A percentile compares a stretch with the other conserved stretches of the same genome.
These are phyloP conservation scores for Cokeromyces recurvatus DNA, from an alignment of 371 early-diverging fungal species.

Conservation along the genomic window DNA sequence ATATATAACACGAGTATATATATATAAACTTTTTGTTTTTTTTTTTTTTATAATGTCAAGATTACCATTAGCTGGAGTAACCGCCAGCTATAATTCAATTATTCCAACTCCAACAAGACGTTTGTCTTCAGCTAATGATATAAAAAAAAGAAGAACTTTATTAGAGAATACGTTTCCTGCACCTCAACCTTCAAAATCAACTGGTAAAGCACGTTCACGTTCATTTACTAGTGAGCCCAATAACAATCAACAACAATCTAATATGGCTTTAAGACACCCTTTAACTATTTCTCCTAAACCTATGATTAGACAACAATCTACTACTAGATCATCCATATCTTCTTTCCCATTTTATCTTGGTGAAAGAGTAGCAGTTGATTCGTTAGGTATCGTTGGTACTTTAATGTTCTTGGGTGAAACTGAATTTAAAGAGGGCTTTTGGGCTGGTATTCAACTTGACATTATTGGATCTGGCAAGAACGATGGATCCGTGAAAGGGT, in stretches of 20 bases:
- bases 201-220: constrained; percentile 17
- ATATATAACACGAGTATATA: too few species aligned
- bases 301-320: not conserved
- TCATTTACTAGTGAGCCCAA: constrained; percentile 1
- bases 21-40: not conserved
- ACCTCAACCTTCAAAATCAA: constrained; percentile 12
- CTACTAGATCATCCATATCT: not conserved
- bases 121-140: constrained; percentile 11
- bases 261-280: too few species aligned
- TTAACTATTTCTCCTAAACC: not conserved
- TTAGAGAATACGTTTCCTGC: constrained; percentile 16
- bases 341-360: too few species aligned
- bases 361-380: constrained; percentile 67
- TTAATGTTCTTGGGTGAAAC: constrained; percentile 74
- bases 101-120: constrained; percentile 6
- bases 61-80: constrained; percentile 19
- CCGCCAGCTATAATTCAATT: not conserved
- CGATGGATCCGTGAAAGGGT: constrained; percentile 66
- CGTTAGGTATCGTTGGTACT: constrained; percentile 64
- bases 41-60: constrained; percentile 16
- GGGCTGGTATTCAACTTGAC: constrained; percentile 80
- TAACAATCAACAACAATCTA: too few species aligned
- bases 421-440: constrained; percentile 64
- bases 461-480: constrained; percentile 68
- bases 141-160: constrained; percentile 18